A percentile compares a stretch with the other conserved stretches of the same genome.
Evolutionary conservation across 1,284 basidiomycete genomes (phyloP).

Genomic region (Golubevia pallescens): DNA sequence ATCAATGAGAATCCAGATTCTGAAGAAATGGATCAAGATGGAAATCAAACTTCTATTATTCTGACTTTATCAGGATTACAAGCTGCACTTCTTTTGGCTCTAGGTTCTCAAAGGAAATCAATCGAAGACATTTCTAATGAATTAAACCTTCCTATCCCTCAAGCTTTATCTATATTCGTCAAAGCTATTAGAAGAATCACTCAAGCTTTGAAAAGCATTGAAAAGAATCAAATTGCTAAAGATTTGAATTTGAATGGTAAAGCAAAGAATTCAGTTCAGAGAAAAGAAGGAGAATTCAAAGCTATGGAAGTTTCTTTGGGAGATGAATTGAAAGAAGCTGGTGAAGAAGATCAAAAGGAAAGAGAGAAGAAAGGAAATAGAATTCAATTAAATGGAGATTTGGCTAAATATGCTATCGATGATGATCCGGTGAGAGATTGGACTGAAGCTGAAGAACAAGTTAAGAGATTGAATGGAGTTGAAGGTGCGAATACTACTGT

Average conservation of each 20-base stretch:
- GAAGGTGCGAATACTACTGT: constrained; percentile 1
- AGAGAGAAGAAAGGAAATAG: constrained; percentile 14
- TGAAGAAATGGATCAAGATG: constrained; percentile 10
- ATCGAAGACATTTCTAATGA: constrained; percentile 73
- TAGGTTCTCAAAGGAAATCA: constrained; percentile 89
- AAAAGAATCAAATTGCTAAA: constrained; percentile 68
- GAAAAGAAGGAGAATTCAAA: constrained; percentile 19
- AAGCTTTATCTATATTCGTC: constrained; percentile 86
- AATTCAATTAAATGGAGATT: constrained; percentile 35
- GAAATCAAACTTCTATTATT: constrained; percentile 24
- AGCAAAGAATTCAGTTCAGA: constrained; percentile 8
- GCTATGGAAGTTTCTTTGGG: constrained; percentile 34
- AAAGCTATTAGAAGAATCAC: constrained; percentile 87
- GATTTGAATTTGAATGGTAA: constrained; percentile 24
- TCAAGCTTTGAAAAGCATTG: constrained; percentile 79
- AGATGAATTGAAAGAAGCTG: constrained; percentile 36
- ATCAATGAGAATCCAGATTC: too few relatives aligned
- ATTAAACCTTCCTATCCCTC: constrained; percentile 81
- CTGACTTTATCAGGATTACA: constrained; percentile 47
- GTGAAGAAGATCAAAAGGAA: constrained; percentile 16
- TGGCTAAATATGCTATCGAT: constrained; percentile 41
- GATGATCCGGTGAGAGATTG: constrained; percentile 28
- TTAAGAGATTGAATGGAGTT: constrained; percentile 6
- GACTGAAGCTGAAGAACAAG: constrained; percentile 51
- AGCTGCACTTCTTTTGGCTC: constrained; percentile 67